phyloP scores from a whole-genome alignment of 208 protist genomes.

The Leishmania major region DNA sequence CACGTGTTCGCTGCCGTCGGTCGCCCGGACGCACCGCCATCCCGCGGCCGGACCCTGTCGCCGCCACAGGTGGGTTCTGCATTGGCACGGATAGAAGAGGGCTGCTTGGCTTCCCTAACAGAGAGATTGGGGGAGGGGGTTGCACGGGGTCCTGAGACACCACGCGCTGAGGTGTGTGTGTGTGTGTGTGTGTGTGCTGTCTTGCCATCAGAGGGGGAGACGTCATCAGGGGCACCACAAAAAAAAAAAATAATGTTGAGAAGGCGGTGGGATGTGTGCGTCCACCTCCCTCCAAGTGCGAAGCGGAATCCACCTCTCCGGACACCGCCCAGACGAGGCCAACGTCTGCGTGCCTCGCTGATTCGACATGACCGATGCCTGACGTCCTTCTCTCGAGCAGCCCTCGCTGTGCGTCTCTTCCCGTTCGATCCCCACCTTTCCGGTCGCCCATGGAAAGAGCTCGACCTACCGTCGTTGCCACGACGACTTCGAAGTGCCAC shows the following conservation, averaged over 20 bases:
- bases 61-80: too few relatives aligned
- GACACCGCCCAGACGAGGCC: too few relatives aligned
- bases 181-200: not conserved
- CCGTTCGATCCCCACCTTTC: not conserved
- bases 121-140: not conserved
- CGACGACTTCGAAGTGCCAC: conserved; percentile 6
- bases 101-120: too few relatives aligned
- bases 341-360: not conserved
- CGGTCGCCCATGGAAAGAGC: not conserved
- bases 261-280: too few relatives aligned
- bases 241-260: too few relatives aligned
- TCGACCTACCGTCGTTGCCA: conserved; percentile 2
- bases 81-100: too few relatives aligned
- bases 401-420: not conserved
- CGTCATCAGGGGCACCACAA: too few relatives aligned
- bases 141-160: not conserved
- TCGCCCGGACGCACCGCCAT: too few relatives aligned
- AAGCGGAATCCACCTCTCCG: too few relatives aligned
- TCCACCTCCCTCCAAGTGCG: too few relatives aligned
- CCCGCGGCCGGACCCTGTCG: too few relatives aligned
- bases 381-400: not conserved
- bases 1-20: too few relatives aligned
- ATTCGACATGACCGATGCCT: not conserved
- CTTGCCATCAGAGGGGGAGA: not conserved
- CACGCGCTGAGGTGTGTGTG: not conserved